phyloP scores from a whole-genome alignment of 257 asterid species.

The Solanum virginianum region DNA sequence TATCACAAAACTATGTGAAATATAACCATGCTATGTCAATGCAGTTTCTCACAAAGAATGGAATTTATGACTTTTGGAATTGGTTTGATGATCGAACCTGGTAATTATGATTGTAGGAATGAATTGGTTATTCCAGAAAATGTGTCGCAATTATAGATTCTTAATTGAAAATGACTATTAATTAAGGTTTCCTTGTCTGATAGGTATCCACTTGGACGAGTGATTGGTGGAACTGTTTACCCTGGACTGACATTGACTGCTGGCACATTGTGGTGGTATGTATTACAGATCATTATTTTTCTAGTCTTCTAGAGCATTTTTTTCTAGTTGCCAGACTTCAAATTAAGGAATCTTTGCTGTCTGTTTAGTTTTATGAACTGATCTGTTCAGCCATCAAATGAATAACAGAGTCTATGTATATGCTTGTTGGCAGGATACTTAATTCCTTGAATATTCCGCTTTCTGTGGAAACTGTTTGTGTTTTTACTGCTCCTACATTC shows the following conservation, averaged over 20 bases:
- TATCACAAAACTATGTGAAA: not conserved
- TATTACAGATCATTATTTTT: not conserved
- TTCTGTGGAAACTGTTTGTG: conserved; percentile 98
- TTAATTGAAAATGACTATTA: not conserved
- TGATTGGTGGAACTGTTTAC: conserved; percentile 97
- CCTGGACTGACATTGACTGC: conserved; percentile 98
- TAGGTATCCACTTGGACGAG: conserved; percentile 99
- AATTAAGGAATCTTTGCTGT: not conserved
- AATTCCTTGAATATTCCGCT: conserved; percentile 81
- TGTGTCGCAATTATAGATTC: not conserved
- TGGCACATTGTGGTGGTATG: conserved; percentile 82
- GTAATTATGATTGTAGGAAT: conserved; percentile 30
- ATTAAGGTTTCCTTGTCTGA: conserved; percentile 1
- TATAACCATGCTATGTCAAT: conserved; percentile 26
- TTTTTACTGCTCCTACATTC: conserved; percentile 94
- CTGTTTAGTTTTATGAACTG: not conserved
- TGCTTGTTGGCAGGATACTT: conserved; percentile 58
- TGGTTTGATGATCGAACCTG: conserved; percentile 99
- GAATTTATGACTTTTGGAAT: conserved; percentile 98
- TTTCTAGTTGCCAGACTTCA: not conserved
- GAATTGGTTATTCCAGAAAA: not conserved
- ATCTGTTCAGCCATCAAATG: not conserved
- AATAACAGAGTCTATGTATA: not conserved
- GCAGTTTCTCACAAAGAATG: conserved; percentile 85
- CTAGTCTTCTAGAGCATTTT: not conserved